Conservation (phyloP, 2,329 filamentous ascomycete species). For the Arthrocladium fulminans region DNA sequence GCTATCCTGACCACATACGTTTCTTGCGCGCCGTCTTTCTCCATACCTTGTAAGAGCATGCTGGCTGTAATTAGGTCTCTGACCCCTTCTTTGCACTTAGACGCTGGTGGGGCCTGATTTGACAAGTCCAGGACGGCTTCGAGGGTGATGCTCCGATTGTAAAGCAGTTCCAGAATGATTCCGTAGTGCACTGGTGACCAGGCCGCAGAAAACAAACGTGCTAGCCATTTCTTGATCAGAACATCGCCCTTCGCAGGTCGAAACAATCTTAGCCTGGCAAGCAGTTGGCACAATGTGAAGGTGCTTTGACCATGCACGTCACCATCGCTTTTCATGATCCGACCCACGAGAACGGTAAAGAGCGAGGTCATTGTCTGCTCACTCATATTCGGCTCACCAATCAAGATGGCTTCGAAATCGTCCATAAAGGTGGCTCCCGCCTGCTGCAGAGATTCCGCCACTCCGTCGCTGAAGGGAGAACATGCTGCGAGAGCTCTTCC, state of each 20-base stretch:
- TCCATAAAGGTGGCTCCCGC: constrained; percentile 34
- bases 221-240: constrained; percentile 37
- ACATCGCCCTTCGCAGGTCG: constrained; percentile 36
- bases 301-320: constrained; percentile 28
- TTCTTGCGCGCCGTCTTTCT: neutral
- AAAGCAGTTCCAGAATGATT: constrained; percentile 34
- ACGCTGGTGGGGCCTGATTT: constrained; percentile 1
- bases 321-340: constrained; percentile 27
- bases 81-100: neutral
- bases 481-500: constrained; percentile 37
- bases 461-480: constrained; percentile 41
- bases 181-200: constrained; percentile 27
- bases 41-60: neutral
- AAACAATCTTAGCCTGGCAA: constrained; percentile 37
- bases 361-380: constrained; percentile 35
- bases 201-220: constrained; percentile 28
- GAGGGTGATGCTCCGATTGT: constrained; percentile 38
- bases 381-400: constrained; percentile 38
- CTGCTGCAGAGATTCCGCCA: constrained; percentile 34
- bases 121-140: constrained; percentile 28
- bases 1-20: constrained; percentile 1
- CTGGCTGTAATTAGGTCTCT: neutral
- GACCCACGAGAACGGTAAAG: constrained; percentile 34
- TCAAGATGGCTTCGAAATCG: constrained; percentile 38
- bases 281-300: constrained; percentile 28